Conservation (phyloP, 163 green algal species). For the Chlorella variabilis region DNA sequence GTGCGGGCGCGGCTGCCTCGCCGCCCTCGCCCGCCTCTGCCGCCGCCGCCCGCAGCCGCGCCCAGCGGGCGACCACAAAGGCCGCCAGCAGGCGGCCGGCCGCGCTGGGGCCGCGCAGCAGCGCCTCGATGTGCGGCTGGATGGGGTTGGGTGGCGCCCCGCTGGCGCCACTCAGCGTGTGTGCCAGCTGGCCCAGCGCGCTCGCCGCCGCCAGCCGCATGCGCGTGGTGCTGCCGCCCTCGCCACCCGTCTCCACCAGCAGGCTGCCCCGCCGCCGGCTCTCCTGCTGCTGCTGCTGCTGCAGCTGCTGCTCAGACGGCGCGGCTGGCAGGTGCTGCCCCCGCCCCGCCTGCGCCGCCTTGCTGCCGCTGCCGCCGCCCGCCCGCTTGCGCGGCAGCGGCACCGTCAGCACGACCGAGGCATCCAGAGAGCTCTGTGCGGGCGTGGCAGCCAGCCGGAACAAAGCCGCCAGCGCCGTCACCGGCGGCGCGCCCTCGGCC, state of each 20-base stretch:
- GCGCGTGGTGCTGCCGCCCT: constrained; percentile 33
- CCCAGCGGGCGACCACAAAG: constrained; percentile 46
- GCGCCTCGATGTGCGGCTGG: constrained; percentile 34
- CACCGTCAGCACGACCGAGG: constrained; percentile 36
- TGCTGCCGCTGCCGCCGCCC: constrained; percentile 2
- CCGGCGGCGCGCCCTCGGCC: no score
- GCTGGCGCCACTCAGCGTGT: not conserved
- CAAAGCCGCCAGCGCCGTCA: constrained; percentile 25
- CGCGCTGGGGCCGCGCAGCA: constrained; percentile 39
- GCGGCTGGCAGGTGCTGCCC: not conserved
- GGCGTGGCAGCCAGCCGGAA: constrained; percentile 58
- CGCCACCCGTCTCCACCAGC: constrained; percentile 21
- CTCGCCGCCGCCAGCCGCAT: constrained; percentile 64
- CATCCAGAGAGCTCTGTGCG: constrained; percentile 44
- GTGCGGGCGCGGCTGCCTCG: not conserved
- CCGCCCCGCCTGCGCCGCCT: constrained; percentile 9
- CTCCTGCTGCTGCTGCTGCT: constrained; percentile 20
- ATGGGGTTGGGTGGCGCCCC: not conserved
- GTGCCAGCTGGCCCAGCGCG: constrained; percentile 65
- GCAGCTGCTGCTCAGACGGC: not conserved
- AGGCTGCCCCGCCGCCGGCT: not conserved
- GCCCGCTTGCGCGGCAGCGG: constrained; percentile 18
- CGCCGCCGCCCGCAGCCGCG: constrained; percentile 6
- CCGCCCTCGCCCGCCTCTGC: not conserved
- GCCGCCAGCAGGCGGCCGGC: constrained; percentile 47